These are phyloP conservation scores for Penicillium roqueforti DNA, from an alignment of 495 filamentous ascomycete genomes.

Conservation along the genomic window DNA sequence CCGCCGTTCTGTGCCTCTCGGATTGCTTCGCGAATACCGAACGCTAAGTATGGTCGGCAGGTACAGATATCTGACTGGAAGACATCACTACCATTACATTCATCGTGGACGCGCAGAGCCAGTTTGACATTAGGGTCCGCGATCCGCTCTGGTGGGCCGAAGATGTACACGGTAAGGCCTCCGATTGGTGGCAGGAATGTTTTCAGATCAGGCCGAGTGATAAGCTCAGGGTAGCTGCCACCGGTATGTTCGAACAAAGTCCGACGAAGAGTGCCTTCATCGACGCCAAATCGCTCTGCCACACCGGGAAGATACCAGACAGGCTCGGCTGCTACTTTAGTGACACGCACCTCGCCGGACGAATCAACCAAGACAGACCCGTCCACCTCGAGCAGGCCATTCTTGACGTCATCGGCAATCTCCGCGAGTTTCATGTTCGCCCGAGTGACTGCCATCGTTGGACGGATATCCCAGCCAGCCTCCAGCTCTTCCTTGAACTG, in stretches of 20 bases:
- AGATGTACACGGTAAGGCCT: slow-evolving; percentile 94
- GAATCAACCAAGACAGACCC: slow-evolving; percentile 86
- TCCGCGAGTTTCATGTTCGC: slow-evolving; percentile 97
- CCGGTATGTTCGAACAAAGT: slow-evolving; percentile 93
- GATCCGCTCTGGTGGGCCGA: slow-evolving; percentile 91
- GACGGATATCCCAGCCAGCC: slow-evolving; percentile 86
- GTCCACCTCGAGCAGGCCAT: slow-evolving; percentile 76
- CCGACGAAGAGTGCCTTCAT: slow-evolving; percentile 81
- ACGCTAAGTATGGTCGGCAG: slow-evolving; percentile 93
- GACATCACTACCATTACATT: slow-evolving; percentile 96
- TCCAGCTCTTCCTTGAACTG: slow-evolving; percentile 36
- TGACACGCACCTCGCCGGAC: slow-evolving; percentile 83
- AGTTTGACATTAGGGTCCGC: slow-evolving; percentile 79
- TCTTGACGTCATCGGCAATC: slow-evolving; percentile 78
- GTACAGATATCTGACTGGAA: slow-evolving; percentile 99
- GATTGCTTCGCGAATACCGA: slow-evolving; percentile 94
- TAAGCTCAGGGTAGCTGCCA: slow-evolving; percentile 86
- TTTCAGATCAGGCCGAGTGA: slow-evolving; percentile 91
- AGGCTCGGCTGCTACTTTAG: slow-evolving; percentile 94
- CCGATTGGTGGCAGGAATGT: slow-evolving; percentile 95
- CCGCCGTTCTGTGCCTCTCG: slow-evolving; percentile 94
- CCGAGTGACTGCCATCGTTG: slow-evolving; percentile 90
- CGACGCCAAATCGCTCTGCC: slow-evolving; percentile 90
- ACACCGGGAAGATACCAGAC: slow-evolving; percentile 96
- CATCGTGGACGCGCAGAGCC: slow-evolving; percentile 90